These are phyloP conservation scores for Podospora tetraspora DNA, from an alignment of 495 filamentous ascomycete genomes.

Conservation along the genomic window DNA sequence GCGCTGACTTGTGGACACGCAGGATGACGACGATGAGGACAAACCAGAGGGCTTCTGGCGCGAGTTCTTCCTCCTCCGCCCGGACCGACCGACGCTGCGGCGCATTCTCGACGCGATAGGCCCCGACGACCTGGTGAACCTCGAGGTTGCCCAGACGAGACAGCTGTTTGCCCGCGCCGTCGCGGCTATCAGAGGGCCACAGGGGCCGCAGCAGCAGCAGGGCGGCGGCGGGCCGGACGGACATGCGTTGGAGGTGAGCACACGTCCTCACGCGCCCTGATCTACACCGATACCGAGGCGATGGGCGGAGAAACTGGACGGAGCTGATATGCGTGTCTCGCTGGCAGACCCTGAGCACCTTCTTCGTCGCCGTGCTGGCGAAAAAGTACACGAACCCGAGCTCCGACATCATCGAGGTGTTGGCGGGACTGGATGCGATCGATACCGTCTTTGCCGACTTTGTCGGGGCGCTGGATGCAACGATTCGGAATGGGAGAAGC, in stretches of 20 bases:
- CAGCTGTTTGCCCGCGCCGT: conserved; percentile 73
- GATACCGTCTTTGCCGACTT: conserved; percentile 85
- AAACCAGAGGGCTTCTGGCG: conserved; percentile 89
- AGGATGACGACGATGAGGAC: conserved; percentile 55
- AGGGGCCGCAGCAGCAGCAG: conserved; percentile 15
- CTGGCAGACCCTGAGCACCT: conserved; percentile 77
- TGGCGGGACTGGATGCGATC: conserved; percentile 82
- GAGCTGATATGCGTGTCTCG: neutral
- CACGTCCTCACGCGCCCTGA: neutral
- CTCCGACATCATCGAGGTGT: conserved; percentile 84
- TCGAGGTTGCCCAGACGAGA: conserved; percentile 64
- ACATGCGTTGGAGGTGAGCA: conserved; percentile 81
- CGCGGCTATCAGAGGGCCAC: conserved; percentile 58
- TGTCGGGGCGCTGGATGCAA: conserved; percentile 70
- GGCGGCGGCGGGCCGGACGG: conserved; percentile 52
- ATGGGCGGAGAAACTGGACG: neutral
- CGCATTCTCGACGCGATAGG: conserved; percentile 60
- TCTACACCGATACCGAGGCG: neutral
- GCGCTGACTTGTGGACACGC: neutral
- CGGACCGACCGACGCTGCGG: conserved; percentile 62
- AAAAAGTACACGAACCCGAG: conserved; percentile 96
- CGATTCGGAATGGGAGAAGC: conserved; percentile 71
- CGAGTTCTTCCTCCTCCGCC: conserved; percentile 86
- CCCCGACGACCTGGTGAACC: conserved; percentile 67
- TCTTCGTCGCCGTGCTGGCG: conserved; percentile 69